These are phyloP conservation scores for Leucocoprinus birnbaumii DNA, from an alignment of 768 basidiomycete genomes.

Conservation along the genomic window DNA sequence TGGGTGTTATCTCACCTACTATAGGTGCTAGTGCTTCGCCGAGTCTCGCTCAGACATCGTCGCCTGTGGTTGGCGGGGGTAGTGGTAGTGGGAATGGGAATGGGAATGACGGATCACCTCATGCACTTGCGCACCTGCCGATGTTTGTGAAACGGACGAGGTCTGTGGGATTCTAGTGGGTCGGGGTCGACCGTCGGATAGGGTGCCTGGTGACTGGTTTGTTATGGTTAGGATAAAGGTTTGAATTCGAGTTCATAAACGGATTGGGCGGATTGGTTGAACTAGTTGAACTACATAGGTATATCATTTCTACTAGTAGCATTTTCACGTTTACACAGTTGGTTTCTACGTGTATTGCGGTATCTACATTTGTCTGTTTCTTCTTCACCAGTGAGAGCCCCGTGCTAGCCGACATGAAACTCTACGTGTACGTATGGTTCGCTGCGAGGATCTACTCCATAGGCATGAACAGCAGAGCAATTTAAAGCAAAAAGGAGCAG, in stretches of 20 bases:
- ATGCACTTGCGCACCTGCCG: constrained; percentile 9
- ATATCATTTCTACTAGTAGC: not conserved
- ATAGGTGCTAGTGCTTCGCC: not conserved
- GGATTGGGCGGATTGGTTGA: too few relatives aligned
- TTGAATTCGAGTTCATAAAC: too few relatives aligned
- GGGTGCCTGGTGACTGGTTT: too few relatives aligned
- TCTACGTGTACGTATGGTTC: too few relatives aligned
- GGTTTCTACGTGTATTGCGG: not conserved
- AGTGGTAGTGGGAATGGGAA: too few relatives aligned
- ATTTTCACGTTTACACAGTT: not conserved
- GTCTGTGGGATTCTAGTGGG: not conserved
- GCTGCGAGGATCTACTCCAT: too few relatives aligned
- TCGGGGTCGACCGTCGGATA: too few relatives aligned
- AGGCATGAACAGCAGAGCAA: too few relatives aligned
- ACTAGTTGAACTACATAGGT: not conserved
- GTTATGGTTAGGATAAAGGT: too few relatives aligned
- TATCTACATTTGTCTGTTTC: not conserved
- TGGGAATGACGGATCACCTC: not conserved
- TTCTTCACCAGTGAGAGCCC: too few relatives aligned
- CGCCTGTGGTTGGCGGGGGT: not conserved
- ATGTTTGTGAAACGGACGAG: constrained; percentile 7
- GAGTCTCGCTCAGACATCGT: not conserved
- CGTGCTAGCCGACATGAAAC: too few relatives aligned
- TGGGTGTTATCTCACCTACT: constrained; percentile 35
- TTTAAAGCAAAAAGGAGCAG: too few relatives aligned